Evolutionary conservation across 2,329 filamentous ascomycete genomes (phyloP).

Genomic region (Chrysoporthe deuterocubensis): DNA sequence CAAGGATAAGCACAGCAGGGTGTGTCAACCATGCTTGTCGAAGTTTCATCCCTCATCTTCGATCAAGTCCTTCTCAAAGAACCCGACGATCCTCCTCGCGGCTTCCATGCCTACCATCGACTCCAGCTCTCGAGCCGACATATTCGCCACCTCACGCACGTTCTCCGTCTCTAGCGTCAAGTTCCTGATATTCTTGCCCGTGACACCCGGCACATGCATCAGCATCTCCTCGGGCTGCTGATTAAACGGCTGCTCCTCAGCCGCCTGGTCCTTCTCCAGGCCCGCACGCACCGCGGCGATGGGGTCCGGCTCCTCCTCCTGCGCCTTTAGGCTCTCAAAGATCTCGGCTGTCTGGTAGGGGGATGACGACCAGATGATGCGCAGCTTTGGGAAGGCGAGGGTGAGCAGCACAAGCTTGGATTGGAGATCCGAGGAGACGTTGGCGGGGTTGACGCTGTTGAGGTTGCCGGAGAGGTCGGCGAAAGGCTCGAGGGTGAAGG

Average conservation of each 20-base stretch:
- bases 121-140: slow-evolving; percentile 73
- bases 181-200: slow-evolving; percentile 74
- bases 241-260: slow-evolving; percentile 76
- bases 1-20: too few relatives aligned
- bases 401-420: slow-evolving; percentile 91
- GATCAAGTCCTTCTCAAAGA: slow-evolving; percentile 73
- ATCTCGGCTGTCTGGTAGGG: slow-evolving; percentile 98
- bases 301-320: slow-evolving; percentile 88
- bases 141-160: slow-evolving; percentile 83
- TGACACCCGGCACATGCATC: slow-evolving; percentile 80
- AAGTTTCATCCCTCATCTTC: slow-evolving; percentile 42
- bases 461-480: slow-evolving; percentile 68
- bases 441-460: slow-evolving; percentile 63
- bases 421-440: slow-evolving; percentile 74
- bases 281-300: slow-evolving; percentile 83
- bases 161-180: slow-evolving; percentile 75
- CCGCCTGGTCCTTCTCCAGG: slow-evolving; percentile 65
- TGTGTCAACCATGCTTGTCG: too few relatives aligned
- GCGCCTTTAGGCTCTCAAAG: slow-evolving; percentile 89
- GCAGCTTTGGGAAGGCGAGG: slow-evolving; percentile 84
- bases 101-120: slow-evolving; percentile 77
- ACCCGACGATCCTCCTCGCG: slow-evolving; percentile 74
- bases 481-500: slow-evolving; percentile 88
- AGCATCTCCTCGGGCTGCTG: slow-evolving; percentile 91
- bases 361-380: slow-evolving; percentile 90